A percentile compares a stretch with the other conserved stretches of the same genome.
Evolutionary conservation across 1,284 basidiomycete species (phyloP).

Genomic region (Singerocomus inundabilis): DNA sequence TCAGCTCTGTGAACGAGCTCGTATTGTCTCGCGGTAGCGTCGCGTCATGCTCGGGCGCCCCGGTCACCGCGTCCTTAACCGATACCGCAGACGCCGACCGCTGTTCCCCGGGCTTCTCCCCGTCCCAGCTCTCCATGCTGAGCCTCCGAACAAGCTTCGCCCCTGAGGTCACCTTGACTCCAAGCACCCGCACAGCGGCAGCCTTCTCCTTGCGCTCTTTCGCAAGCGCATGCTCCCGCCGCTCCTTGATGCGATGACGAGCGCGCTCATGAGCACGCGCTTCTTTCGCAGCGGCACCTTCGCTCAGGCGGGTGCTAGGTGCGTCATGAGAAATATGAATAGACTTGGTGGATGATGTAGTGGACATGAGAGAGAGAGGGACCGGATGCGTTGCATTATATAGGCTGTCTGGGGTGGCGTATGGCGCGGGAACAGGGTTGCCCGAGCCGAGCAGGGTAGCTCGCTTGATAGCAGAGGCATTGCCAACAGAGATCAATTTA

Average conservation of each 20-base stretch:
- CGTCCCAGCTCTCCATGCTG: constrained; percentile 34
- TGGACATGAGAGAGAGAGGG: constrained; percentile 29
- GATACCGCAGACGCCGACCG: not conserved
- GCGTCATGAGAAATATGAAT: constrained; percentile 22
- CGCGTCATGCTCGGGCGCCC: not conserved
- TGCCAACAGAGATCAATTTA: constrained; percentile 1
- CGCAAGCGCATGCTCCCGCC: constrained; percentile 31
- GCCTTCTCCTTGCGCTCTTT: constrained; percentile 34
- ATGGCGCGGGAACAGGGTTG: constrained; percentile 28
- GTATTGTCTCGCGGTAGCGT: constrained; percentile 3
- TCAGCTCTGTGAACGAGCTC: constrained; percentile 21
- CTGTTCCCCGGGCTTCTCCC: constrained; percentile 16
- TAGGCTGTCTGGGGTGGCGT: constrained; percentile 30
- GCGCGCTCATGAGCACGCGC: constrained; percentile 33
- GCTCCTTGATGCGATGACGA: constrained; percentile 34
- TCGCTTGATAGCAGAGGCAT: constrained; percentile 1
- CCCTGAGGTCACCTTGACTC: constrained; percentile 23
- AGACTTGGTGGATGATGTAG: constrained; percentile 23
- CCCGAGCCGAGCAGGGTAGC: constrained; percentile 20
- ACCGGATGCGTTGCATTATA: constrained; percentile 23
- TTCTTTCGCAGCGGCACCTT: constrained; percentile 21
- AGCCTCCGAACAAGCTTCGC: constrained; percentile 25
- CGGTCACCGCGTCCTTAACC: not conserved
- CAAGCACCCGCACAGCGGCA: constrained; percentile 13
- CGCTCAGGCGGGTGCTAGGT: constrained; percentile 15